A percentile compares a stretch with the other conserved stretches of the same genome.
These are phyloP conservation scores for Curvularia spicifera DNA, from an alignment of 2,329 filamentous ascomycete genomes.

Conservation along the genomic window DNA sequence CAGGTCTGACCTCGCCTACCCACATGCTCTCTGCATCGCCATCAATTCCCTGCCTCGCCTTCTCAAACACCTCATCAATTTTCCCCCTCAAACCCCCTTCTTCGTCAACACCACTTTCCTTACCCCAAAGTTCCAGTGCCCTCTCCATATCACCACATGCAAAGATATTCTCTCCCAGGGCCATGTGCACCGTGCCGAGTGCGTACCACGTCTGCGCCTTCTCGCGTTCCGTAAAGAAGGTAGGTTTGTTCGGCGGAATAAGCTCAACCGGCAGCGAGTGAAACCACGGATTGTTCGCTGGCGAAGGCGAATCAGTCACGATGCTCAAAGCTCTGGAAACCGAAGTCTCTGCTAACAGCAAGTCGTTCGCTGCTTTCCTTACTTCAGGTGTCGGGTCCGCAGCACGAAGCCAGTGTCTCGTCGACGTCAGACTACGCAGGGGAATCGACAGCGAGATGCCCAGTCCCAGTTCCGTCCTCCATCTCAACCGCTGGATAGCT, in stretches of 20 bases:
- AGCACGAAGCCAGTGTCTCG: slow-evolving; percentile 24
- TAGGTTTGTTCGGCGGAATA: slow-evolving; percentile 40
- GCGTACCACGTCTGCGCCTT: slow-evolving; percentile 40
- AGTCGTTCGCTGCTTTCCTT: slow-evolving; percentile 23
- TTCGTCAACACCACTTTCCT: slow-evolving; percentile 6
- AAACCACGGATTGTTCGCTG: slow-evolving; percentile 40
- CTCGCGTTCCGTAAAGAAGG: slow-evolving; percentile 39
- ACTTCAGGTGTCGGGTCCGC: not conserved
- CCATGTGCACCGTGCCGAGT: slow-evolving; percentile 36
- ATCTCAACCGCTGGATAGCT: slow-evolving; percentile 37
- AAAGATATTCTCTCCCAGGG: slow-evolving; percentile 41
- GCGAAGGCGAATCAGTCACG: slow-evolving; percentile 37
- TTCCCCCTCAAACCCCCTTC: slow-evolving; percentile 17
- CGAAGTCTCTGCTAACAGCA: slow-evolving; percentile 32
- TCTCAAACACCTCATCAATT: slow-evolving; percentile 35
- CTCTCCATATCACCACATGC: slow-evolving; percentile 45
- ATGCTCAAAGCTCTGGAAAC: slow-evolving; percentile 36
- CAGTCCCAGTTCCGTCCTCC: slow-evolving; percentile 37
- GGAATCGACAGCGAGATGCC: slow-evolving; percentile 30
- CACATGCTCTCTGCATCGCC: slow-evolving; percentile 34
- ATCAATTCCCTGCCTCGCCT: slow-evolving; percentile 39
- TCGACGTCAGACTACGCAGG: slow-evolving; percentile 13
- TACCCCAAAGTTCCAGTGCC: slow-evolving; percentile 29
- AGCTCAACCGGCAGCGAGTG: slow-evolving; percentile 38
- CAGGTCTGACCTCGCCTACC: slow-evolving; percentile 34